phyloP scores from a whole-genome alignment of 768 basidiomycete genomes.

The Lactarius pseudohatsudake region DNA sequence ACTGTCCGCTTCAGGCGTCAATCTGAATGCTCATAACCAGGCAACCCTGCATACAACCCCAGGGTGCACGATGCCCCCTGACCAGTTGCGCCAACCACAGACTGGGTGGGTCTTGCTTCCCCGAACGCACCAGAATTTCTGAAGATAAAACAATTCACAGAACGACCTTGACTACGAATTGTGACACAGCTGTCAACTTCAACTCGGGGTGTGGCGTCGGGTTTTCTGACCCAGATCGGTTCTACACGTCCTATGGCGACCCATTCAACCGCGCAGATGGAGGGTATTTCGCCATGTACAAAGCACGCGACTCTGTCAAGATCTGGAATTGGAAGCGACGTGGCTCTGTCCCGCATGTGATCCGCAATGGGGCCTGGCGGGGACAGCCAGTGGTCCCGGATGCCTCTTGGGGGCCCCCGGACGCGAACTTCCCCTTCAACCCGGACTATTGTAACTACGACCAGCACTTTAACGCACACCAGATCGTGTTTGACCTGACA shows the following conservation, averaged over 20 bases:
- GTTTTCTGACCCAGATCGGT: constrained; percentile 35
- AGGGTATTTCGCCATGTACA: constrained; percentile 58
- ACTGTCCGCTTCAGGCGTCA: constrained; percentile 43
- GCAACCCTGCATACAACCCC: constrained; percentile 56
- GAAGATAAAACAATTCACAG: constrained; percentile 33
- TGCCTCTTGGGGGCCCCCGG: constrained; percentile 47
- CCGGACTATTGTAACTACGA: constrained; percentile 49
- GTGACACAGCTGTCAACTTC: constrained; percentile 49
- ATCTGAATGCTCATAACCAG: constrained; percentile 44
- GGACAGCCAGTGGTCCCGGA: constrained; percentile 17
- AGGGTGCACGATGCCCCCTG: constrained; percentile 45
- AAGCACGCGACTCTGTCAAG: constrained; percentile 41
- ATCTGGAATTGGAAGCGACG: constrained; percentile 44
- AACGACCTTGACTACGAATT: constrained; percentile 43
- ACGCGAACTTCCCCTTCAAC: constrained; percentile 47
- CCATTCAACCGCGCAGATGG: constrained; percentile 54
- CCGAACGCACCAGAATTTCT: neutral
- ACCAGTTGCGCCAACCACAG: constrained; percentile 35
- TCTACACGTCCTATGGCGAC: constrained; percentile 42
- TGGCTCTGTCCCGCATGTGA: constrained; percentile 42
- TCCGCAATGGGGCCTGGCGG: constrained; percentile 31
- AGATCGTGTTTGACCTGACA: constrained; percentile 58
- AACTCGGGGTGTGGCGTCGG: constrained; percentile 64
- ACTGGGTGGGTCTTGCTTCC: constrained; percentile 40
- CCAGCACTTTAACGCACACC: constrained; percentile 52